phyloP scores from a whole-genome alignment of 2,329 filamentous ascomycete genomes.

The Ascomycota sp. region DNA sequence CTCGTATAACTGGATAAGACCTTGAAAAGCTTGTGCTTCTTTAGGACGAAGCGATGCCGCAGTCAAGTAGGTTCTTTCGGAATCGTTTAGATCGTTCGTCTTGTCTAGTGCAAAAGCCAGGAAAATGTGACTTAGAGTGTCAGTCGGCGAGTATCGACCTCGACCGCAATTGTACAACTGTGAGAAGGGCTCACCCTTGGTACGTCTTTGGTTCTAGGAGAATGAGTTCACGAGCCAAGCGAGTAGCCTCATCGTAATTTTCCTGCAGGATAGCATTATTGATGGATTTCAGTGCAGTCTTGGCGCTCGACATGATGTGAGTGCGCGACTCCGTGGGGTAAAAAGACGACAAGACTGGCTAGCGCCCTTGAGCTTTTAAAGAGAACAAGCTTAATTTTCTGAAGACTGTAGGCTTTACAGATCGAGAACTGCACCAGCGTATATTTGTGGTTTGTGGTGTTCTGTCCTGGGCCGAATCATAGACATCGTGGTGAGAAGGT shows the following conservation, averaged over 20 bases:
- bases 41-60: slow-evolving; percentile 52
- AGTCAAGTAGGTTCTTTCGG: slow-evolving; percentile 54
- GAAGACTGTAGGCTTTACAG: too few relatives aligned
- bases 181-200: slow-evolving; percentile 36
- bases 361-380: too few relatives aligned
- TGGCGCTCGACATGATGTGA: slow-evolving; percentile 34
- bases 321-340: too few relatives aligned
- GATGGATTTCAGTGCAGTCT: slow-evolving; percentile 63
- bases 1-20: slow-evolving; percentile 70
- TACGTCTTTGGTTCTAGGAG: slow-evolving; percentile 59
- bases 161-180: not conserved
- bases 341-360: too few relatives aligned
- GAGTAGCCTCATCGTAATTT: slow-evolving; percentile 57
- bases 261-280: slow-evolving; percentile 57
- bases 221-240: slow-evolving; percentile 48
- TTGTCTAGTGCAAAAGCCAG: slow-evolving; percentile 72
- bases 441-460: too few relatives aligned
- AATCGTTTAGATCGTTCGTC: slow-evolving; percentile 45
- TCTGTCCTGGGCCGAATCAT: too few relatives aligned
- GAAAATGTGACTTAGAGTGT: slow-evolving; percentile 47
- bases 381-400: too few relatives aligned
- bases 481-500: too few relatives aligned
- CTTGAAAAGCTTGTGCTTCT: slow-evolving; percentile 80
- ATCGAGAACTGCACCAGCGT: too few relatives aligned
- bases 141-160: not conserved